A percentile compares a stretch with the other conserved stretches of the same genome.
Conservation (phyloP, 2,329 filamentous ascomycete species). For the Paecilomyces dactylethromorphus region DNA sequence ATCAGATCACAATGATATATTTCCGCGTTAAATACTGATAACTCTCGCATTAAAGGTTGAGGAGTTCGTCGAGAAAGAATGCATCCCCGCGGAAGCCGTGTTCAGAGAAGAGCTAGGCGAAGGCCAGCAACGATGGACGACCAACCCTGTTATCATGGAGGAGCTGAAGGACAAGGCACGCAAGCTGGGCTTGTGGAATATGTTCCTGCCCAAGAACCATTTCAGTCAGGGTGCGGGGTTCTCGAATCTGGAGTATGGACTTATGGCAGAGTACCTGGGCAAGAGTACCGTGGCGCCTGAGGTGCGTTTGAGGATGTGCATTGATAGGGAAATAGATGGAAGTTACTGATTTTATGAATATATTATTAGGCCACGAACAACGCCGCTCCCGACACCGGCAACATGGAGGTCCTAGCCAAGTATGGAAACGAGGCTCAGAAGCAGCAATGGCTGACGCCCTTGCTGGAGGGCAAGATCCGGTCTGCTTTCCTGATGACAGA, state of each 20-base stretch:
- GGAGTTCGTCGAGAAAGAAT: slow-evolving; percentile 96
- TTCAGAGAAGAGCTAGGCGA: slow-evolving; percentile 73
- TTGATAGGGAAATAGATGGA: background rate
- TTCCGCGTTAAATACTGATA: slow-evolving; percentile 1
- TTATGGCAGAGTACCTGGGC: slow-evolving; percentile 95
- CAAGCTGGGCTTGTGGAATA: slow-evolving; percentile 88
- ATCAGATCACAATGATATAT: background rate
- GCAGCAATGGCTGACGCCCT: slow-evolving; percentile 70
- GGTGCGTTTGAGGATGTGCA: slow-evolving; percentile 20
- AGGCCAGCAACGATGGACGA: slow-evolving; percentile 70
- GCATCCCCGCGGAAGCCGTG: slow-evolving; percentile 75
- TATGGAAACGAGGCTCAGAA: slow-evolving; percentile 85
- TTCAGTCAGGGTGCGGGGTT: slow-evolving; percentile 94
- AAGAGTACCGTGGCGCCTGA: slow-evolving; percentile 77
- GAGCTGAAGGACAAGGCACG: slow-evolving; percentile 80
- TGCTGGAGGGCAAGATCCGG: slow-evolving; percentile 78
- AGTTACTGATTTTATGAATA: background rate
- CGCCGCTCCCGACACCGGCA: slow-evolving; percentile 84
- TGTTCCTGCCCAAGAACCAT: slow-evolving; percentile 93
- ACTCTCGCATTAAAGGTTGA: slow-evolving; percentile 56
- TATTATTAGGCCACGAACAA: slow-evolving; percentile 69
- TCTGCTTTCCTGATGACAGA: slow-evolving; percentile 94
- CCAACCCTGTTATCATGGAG: slow-evolving; percentile 75
- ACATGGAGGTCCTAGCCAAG: slow-evolving; percentile 92
- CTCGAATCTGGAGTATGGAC: slow-evolving; percentile 90